phyloP scores from a whole-genome alignment of 225 moss, liverwort and hornwort genomes.

The Physcomitrium patens region DNA sequence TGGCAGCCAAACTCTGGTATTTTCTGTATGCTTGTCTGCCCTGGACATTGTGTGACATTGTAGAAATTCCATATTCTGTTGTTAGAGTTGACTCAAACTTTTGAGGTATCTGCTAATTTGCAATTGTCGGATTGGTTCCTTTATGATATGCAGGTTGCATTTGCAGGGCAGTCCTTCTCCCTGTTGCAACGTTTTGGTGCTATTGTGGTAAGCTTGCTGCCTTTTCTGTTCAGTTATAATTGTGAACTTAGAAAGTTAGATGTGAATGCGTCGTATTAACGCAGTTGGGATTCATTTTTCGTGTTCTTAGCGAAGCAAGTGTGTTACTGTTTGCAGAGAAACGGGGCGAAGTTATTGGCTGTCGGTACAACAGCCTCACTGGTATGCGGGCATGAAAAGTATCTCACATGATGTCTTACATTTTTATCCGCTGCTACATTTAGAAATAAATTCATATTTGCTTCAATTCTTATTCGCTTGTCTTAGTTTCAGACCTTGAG shows the following conservation, averaged over 20 bases:
- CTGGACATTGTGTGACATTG: constrained; percentile 1
- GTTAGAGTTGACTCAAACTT: not conserved
- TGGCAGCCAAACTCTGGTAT: constrained; percentile 4
- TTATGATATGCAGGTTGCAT: constrained; percentile 63
- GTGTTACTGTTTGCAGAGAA: constrained; percentile 58
- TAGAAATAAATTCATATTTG: not conserved
- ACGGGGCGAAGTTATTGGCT: constrained; percentile 84
- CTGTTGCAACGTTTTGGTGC: constrained; percentile 81
- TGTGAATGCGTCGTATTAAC: not conserved
- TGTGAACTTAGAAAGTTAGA: constrained; percentile 11
- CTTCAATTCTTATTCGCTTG: not conserved
- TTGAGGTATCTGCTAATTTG: constrained; percentile 2
- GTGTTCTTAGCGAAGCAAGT: constrained; percentile 17
- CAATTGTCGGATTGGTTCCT: constrained; percentile 18
- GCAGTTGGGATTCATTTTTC: constrained; percentile 2
- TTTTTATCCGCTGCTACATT: constrained; percentile 6
- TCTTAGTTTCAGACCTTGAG: not conserved
- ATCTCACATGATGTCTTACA: constrained; percentile 4
- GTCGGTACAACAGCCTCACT: constrained; percentile 94
- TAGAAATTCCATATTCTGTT: not conserved
- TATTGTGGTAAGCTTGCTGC: constrained; percentile 61
- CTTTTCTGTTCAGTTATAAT: constrained; percentile 9
- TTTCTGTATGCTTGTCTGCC: constrained; percentile 3
- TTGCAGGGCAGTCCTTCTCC: constrained; percentile 76
- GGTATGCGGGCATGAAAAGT: constrained; percentile 35